phyloP scores from a whole-genome alignment of 306 rosid species.

The Pachyrhizus erosus region DNA sequence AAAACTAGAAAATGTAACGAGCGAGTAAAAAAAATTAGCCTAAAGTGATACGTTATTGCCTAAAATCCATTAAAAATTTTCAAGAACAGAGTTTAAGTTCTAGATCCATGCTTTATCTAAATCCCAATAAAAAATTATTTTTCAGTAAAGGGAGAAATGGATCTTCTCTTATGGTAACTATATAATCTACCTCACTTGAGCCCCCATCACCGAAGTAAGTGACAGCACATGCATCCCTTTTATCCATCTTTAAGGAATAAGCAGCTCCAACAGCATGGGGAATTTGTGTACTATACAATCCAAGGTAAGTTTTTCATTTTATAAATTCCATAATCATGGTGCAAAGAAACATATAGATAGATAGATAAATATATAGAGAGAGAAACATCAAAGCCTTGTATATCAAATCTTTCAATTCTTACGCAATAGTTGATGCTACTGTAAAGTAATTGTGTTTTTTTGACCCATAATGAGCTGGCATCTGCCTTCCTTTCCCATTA shows the following conservation, averaged over 20 bases:
- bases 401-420: constrained; percentile 41
- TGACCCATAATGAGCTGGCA: constrained; percentile 93
- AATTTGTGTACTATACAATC: constrained; percentile 76
- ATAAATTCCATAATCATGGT: not conserved
- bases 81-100: constrained; percentile 25
- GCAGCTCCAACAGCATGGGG: constrained; percentile 99
- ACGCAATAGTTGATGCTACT: constrained; percentile 88
- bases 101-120: not conserved
- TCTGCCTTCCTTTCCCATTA: constrained; percentile 91
- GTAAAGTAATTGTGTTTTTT: constrained; percentile 85
- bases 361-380: not conserved
- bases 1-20: not conserved
- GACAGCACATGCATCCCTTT: constrained; percentile 78
- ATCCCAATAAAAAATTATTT: constrained; percentile 5
- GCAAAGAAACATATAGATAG: not conserved
- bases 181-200: constrained; percentile 82
- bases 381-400: not conserved
- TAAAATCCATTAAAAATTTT: not conserved
- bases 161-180: constrained; percentile 7
- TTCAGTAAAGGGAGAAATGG: not conserved
- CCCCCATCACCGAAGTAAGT: constrained; percentile 95
- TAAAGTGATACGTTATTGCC: constrained; percentile 2
- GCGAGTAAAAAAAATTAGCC: not conserved
- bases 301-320: constrained; percentile 23
- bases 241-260: constrained; percentile 91